Conservation (phyloP, 2,329 filamentous ascomycete species). For the Thelonectria olida region DNA sequence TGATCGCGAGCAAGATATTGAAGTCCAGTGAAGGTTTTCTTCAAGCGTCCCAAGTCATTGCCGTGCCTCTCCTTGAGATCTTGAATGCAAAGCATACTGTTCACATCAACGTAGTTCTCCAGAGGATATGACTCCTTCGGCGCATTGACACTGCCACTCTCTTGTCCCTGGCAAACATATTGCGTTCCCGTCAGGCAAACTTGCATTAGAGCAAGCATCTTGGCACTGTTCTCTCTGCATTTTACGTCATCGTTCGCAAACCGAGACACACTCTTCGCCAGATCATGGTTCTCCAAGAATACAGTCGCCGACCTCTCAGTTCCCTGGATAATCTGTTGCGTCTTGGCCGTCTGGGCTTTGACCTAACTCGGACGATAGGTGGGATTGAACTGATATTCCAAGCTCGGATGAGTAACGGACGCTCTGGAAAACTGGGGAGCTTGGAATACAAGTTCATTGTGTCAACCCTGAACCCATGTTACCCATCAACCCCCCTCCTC, state of each 20-base stretch:
- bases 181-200: constrained; percentile 65
- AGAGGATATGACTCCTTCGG: constrained; percentile 66
- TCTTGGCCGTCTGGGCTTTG: too few relatives aligned
- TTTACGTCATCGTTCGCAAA: constrained; percentile 60
- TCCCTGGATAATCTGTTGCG: constrained; percentile 60
- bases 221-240: constrained; percentile 59
- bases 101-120: constrained; percentile 60
- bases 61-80: constrained; percentile 41
- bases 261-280: constrained; percentile 65
- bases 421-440: constrained; percentile 64
- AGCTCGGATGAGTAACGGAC: too few relatives aligned
- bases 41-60: constrained; percentile 45
- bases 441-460: constrained; percentile 80
- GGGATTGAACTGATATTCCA: too few relatives aligned
- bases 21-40: constrained; percentile 44
- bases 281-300: constrained; percentile 74
- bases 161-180: constrained; percentile 74
- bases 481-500: constrained; percentile 73
- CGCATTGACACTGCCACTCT: constrained; percentile 71
- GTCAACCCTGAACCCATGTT: constrained; percentile 80
- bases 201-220: constrained; percentile 66
- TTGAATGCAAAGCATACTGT: constrained; percentile 55
- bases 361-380: too few relatives aligned
- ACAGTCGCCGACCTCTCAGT: constrained; percentile 70
- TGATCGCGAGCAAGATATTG: constrained; percentile 38